phyloP scores from a whole-genome alignment of 192 early-diverging fungal species.

The Neocallimastix lanati region DNA sequence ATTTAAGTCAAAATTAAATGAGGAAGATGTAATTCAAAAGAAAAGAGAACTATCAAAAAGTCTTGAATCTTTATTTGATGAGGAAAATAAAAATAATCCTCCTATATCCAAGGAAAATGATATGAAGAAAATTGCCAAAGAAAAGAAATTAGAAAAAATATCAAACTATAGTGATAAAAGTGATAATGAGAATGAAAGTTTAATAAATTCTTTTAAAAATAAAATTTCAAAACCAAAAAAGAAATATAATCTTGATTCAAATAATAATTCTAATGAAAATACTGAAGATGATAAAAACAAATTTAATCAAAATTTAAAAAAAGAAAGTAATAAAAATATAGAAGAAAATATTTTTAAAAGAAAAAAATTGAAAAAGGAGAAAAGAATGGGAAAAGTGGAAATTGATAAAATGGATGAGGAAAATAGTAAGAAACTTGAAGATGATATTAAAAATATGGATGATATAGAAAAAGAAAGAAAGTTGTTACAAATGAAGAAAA shows the following conservation, averaged over 20 bases:
- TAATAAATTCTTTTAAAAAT: too few species aligned
- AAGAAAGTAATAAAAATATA: background rate
- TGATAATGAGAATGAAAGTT: too few species aligned
- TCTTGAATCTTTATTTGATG: background rate
- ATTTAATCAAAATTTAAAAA: background rate
- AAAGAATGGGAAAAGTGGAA: background rate
- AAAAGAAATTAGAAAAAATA: background rate
- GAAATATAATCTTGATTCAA: background rate
- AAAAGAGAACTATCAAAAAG: background rate
- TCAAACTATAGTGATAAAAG: background rate
- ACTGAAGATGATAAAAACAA: background rate
- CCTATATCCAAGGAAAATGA: background rate
- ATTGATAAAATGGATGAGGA: background rate
- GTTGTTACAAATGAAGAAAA: background rate
- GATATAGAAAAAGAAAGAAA: background rate
- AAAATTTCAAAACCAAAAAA: background rate
- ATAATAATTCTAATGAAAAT: background rate
- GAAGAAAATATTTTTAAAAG: background rate
- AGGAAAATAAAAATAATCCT: background rate
- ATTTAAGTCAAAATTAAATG: background rate
- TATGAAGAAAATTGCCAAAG: background rate
- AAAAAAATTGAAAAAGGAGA: background rate
- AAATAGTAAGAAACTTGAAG: background rate
- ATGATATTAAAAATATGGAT: background rate
- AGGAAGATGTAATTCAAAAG: background rate